A percentile compares a stretch with the other conserved stretches of the same genome.
phyloP scores from a whole-genome alignment of 176 grass and related monocot species.

The Ananas comosus region DNA sequence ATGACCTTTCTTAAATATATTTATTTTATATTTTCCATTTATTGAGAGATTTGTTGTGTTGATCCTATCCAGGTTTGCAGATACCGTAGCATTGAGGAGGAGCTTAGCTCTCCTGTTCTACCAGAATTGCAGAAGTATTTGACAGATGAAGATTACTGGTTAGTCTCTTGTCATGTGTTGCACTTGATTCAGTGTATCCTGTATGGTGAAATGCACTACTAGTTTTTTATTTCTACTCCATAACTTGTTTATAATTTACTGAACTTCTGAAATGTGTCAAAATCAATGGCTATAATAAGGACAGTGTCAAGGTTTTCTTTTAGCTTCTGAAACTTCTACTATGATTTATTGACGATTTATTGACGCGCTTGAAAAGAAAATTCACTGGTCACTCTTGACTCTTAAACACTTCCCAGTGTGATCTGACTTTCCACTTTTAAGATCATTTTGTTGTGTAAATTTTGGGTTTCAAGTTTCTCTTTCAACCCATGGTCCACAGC shows the following conservation, averaged over 20 bases:
- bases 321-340: too few species aligned
- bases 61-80: constrained; percentile 56
- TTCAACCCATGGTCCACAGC: too few species aligned
- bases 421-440: too few species aligned
- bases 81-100: constrained; percentile 62
- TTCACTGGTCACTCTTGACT: too few species aligned
- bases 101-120: constrained; percentile 48
- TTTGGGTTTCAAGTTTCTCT: too few species aligned
- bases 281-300: background rate
- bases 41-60: background rate
- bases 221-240: too few species aligned
- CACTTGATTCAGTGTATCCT: background rate
- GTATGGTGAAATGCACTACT: background rate
- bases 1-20: background rate
- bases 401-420: too few species aligned
- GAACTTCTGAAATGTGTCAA: background rate
- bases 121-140: constrained; percentile 77
- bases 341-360: too few species aligned
- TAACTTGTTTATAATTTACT: background rate
- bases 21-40: constrained; percentile 13
- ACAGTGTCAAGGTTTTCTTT: too few species aligned
- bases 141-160: constrained; percentile 84
- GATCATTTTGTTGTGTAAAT: too few species aligned
- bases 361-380: too few species aligned
- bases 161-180: constrained; percentile 16